A percentile compares a stretch with the other conserved stretches of the same genome.
phyloP scores from a whole-genome alignment of 495 filamentous ascomycete genomes.

The Tuber calosporum region DNA sequence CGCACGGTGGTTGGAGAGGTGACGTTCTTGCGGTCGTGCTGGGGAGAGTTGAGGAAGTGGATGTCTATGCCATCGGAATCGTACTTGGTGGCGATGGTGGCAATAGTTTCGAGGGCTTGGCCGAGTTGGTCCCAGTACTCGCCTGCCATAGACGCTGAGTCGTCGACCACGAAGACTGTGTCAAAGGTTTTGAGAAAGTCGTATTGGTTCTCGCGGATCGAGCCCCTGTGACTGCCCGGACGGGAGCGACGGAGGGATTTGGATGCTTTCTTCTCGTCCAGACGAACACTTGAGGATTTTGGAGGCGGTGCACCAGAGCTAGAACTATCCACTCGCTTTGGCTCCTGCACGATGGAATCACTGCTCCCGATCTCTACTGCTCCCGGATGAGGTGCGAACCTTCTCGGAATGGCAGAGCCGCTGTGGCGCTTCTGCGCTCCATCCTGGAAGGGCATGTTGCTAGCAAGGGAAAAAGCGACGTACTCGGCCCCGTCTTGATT shows the following conservation, averaged over 20 bases:
- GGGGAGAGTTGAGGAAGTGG: conserved; percentile 72
- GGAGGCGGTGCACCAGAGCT: conserved; percentile 1
- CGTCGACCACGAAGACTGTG: conserved; percentile 85
- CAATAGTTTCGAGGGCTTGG: conserved; percentile 64
- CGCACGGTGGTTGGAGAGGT: conserved; percentile 45
- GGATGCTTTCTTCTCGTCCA: neutral
- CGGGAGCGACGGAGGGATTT: neutral
- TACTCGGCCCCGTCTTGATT: conserved; percentile 17
- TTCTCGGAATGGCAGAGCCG: conserved; percentile 14
- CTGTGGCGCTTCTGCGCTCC: conserved; percentile 9
- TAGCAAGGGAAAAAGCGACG: conserved; percentile 12
- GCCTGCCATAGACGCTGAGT: conserved; percentile 82
- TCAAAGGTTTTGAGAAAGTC: conserved; percentile 82
- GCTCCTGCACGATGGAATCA: conserved; percentile 11
- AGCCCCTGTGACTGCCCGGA: neutral
- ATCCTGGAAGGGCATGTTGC: conserved; percentile 14
- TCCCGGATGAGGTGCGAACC: conserved; percentile 13
- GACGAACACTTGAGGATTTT: neutral
- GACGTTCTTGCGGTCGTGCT: conserved; percentile 27
- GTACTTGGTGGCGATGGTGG: conserved; percentile 75
- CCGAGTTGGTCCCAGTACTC: conserved; percentile 68
- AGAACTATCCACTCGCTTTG: conserved; percentile 2
- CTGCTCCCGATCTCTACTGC: conserved; percentile 36
- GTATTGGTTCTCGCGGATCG: conserved; percentile 57
- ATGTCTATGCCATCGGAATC: conserved; percentile 90